A percentile compares a stretch with the other conserved stretches of the same genome.
phyloP scores from a whole-genome alignment of 2,329 filamentous ascomycete species.

The Colletotrichum sp. region DNA sequence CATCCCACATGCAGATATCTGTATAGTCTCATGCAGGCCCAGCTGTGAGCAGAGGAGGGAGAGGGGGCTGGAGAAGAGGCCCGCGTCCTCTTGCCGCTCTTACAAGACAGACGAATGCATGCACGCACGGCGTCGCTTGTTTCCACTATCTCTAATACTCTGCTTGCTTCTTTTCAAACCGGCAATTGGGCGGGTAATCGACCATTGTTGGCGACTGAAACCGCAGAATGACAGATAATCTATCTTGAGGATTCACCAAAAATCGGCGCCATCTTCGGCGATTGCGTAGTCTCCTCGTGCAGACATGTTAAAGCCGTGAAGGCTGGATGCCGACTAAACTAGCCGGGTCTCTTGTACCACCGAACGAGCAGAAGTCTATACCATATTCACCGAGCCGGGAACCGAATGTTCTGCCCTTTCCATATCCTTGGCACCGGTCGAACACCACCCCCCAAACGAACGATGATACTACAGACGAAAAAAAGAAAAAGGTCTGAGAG shows the following conservation, averaged over 20 bases:
- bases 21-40: neutral
- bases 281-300: neutral
- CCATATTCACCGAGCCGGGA: neutral
- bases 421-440: neutral
- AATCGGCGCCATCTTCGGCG: neutral
- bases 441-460: neutral
- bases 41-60: neutral
- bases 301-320: neutral
- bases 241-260: neutral
- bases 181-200: neutral
- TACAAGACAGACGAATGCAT: neutral
- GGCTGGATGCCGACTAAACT: neutral
- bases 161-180: neutral
- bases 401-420: neutral
- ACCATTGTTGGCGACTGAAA: neutral
- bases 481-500: neutral
- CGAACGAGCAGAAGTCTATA: neutral
- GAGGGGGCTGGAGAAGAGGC: neutral
- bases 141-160: neutral
- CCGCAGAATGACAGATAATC: neutral
- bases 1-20: neutral
- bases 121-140: neutral
- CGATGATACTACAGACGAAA: neutral
- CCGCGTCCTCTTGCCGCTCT: neutral
- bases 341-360: neutral